A percentile compares a stretch with the other conserved stretches of the same genome.
These are phyloP conservation scores for Nicotiana tomentosiformis DNA, from an alignment of 257 asterid genomes.

Conservation along the genomic window DNA sequence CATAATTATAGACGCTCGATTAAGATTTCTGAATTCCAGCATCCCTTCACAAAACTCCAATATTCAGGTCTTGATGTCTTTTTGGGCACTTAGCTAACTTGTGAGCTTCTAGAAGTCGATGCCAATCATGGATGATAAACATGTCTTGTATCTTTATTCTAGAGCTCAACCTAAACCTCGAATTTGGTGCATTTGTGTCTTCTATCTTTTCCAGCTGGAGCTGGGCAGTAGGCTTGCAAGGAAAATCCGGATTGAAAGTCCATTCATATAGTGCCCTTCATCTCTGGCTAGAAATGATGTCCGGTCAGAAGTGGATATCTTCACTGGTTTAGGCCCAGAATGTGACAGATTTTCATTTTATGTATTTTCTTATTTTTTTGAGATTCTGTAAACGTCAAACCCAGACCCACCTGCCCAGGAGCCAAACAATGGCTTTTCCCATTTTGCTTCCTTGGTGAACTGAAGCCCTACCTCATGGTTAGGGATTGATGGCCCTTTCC, in stretches of 20 bases:
- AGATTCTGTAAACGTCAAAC: background rate
- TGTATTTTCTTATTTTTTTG: background rate
- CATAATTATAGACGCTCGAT: background rate
- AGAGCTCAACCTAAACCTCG: background rate
- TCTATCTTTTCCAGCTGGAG: conserved; percentile 9
- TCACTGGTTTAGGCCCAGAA: conserved; percentile 39
- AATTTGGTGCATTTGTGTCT: background rate
- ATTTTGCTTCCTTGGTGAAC: conserved; percentile 4
- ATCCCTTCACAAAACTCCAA: background rate
- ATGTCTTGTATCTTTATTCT: background rate
- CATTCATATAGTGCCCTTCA: conserved; percentile 43
- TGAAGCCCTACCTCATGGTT: background rate
- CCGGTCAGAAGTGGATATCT: conserved; percentile 49
- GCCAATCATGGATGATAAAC: background rate
- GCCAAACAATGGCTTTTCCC: background rate
- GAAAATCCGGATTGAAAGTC: conserved; percentile 57
- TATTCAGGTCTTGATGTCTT: background rate
- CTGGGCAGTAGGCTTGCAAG: conserved; percentile 40
- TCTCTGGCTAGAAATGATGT: conserved; percentile 54
- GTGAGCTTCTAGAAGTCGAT: background rate
- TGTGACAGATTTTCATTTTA: conserved; percentile 15
- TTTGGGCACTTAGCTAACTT: background rate
- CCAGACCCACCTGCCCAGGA: background rate
- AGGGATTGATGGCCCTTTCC: background rate
- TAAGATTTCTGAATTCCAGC: background rate